Evolutionary conservation across 2,329 filamentous ascomycete species (phyloP), one percentile per base, ranked within the genome.

Genomic region (Pleochaeta shiraiana): DNA sequence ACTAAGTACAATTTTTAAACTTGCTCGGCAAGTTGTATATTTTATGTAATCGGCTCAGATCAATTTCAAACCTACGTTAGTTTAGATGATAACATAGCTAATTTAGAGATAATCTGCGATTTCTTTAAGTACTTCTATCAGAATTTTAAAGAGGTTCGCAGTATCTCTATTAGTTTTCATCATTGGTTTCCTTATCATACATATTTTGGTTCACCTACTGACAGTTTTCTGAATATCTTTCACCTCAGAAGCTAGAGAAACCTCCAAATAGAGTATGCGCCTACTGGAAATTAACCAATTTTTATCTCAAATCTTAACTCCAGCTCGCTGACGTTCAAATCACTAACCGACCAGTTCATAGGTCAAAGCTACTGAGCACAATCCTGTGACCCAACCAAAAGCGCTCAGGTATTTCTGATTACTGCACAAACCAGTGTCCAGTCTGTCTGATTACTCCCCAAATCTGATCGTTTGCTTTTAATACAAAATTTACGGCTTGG

Each of bases 261-360:
- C 63, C 65, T 64, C 64, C 64, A 65, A 61, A 64, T 68, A 70
- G 64, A 65, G 64, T 69, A 69, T 68, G 65, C 70, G 70, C 70
- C 70, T 64, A n/a, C n/a, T 68, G 24, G 28, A 63, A 50, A 65
- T 65, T 63, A 70, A 68, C 68, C 68, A 68, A 69, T 66, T 67
- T 66, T 69, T 69, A 73, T 71, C 71, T 69, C 69, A 70, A 71
- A 70, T 69, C 69, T 70, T 70, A 70, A 71, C 33, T 70, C 70
- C 68, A 68, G 70, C 64, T 70, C 72, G 70, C 71, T 73, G 72
- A 71, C 72, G 70, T 69, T 71, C 72, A 70, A 72, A 72, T 70
- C 68, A 70, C 69, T 69, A 69, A 67, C 69, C 70, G 69, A 71
- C 65, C 55, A 65, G 65, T 64, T 66, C 64, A 66, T 57, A 65